Conservation (phyloP, 2,329 filamentous ascomycete species). For the Colletotrichum falcatum region DNA sequence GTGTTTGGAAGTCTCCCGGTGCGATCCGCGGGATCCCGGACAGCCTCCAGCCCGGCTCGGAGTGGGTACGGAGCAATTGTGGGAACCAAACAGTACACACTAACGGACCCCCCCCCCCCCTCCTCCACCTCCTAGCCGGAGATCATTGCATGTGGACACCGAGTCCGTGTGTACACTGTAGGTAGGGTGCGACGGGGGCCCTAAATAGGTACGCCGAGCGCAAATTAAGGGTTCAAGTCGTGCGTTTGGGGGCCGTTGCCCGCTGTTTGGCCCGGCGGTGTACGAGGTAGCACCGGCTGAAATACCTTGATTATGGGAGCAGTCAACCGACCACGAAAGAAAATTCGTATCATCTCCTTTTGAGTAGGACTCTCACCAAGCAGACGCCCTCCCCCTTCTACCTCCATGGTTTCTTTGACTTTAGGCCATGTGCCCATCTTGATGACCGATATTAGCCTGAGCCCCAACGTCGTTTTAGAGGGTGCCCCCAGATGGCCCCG, state of each 20-base stretch:
- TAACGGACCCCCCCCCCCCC: too few relatives aligned
- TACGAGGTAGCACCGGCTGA: neutral
- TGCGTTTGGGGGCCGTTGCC: neutral
- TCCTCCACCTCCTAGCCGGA: constrained; percentile 17
- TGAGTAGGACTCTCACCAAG: neutral
- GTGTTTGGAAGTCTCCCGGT: neutral
- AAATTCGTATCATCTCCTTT: neutral
- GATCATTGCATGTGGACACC: constrained; percentile 27
- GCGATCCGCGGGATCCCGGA: neutral
- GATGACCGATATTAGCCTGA: constrained; percentile 20
- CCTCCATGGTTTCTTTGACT: neutral
- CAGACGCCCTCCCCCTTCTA: neutral
- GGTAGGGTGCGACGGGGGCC: constrained; percentile 1
- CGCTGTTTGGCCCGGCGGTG: neutral
- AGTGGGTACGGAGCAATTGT: neutral
- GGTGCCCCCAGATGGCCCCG: neutral
- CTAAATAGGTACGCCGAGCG: constrained; percentile 7
- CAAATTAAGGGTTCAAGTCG: constrained; percentile 3
- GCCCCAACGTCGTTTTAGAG: neutral
- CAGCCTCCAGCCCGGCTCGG: neutral
- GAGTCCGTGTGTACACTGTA: constrained; percentile 21
- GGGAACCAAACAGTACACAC: constrained; percentile 6
- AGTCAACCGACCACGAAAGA: neutral
- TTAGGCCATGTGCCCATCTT: constrained; percentile 15
- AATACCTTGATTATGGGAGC: neutral